A percentile compares a stretch with the other conserved stretches of the same genome.
Conservation (phyloP, 192 early-diverging fungal species). For the Fimicolochytrium jonesii region DNA sequence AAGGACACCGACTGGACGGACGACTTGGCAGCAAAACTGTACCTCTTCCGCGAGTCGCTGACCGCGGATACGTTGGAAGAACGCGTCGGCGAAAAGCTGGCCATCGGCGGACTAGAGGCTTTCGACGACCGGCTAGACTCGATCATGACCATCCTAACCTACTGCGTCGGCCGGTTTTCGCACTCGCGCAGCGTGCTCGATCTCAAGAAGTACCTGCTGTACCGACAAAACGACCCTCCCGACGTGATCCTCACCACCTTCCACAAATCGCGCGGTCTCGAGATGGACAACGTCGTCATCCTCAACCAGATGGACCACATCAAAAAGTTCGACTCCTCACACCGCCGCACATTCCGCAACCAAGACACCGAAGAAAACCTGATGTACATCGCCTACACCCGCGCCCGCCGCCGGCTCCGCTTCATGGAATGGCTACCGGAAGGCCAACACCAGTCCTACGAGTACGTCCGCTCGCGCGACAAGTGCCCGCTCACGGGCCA, state of each 20-base stretch:
- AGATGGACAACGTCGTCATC: conserved; percentile 18
- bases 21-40: background rate
- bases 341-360: background rate
- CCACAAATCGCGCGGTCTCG: conserved; percentile 24
- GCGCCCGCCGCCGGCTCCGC: background rate
- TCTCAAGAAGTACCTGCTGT: background rate
- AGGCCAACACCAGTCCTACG: background rate
- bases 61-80: conserved; percentile 4
- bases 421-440: conserved; percentile 13
- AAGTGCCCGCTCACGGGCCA: conserved; percentile 7
- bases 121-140: conserved; percentile 24
- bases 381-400: conserved; percentile 26
- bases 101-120: background rate
- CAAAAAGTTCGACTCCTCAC: background rate
- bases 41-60: background rate
- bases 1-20: background rate
- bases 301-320: conserved; percentile 22
- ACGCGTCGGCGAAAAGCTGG: background rate
- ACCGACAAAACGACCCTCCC: background rate
- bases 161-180: no score
- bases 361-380: conserved; percentile 11
- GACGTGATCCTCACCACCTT: conserved; percentile 18
- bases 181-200: conserved; percentile 6
- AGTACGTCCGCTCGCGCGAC: background rate
- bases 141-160: conserved; percentile 3